Conservation (phyloP, 2,329 filamentous ascomycete genomes). For the Trichoderma guizhouense region DNA sequence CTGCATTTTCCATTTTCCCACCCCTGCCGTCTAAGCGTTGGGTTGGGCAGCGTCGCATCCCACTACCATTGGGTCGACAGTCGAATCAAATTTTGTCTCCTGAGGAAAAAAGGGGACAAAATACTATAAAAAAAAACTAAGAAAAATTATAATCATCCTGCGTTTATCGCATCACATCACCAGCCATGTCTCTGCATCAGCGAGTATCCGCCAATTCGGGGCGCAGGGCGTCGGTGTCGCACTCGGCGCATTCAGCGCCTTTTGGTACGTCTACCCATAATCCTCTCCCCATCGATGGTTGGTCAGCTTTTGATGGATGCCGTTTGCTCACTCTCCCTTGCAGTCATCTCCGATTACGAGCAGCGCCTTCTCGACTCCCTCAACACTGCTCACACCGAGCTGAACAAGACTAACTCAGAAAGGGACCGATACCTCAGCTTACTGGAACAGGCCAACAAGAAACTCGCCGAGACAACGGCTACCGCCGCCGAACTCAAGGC, state of each 20-base stretch:
- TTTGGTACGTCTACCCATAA: slow-evolving; percentile 16
- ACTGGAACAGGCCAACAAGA: slow-evolving; percentile 30
- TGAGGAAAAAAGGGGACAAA: neutral
- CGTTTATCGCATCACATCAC: slow-evolving; percentile 3
- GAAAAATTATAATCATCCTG: neutral
- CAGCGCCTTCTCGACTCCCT: slow-evolving; percentile 23
- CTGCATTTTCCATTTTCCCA: slow-evolving; percentile 1
- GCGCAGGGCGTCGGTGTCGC: slow-evolving; percentile 25
- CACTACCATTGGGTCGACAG: slow-evolving; percentile 15
- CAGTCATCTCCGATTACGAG: slow-evolving; percentile 15
- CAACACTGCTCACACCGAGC: slow-evolving; percentile 25
- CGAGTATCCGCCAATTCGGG: slow-evolving; percentile 22
- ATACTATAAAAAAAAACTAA: neutral
- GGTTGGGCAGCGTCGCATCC: slow-evolving; percentile 18
- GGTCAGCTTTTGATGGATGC: neutral
- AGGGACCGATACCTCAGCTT: slow-evolving; percentile 27
- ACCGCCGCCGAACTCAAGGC: slow-evolving; percentile 22
- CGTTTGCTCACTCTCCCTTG: slow-evolving; percentile 8
- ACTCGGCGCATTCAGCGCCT: slow-evolving; percentile 10
- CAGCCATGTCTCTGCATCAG: slow-evolving; percentile 20
- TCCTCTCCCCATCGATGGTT: slow-evolving; percentile 18
- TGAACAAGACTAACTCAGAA: slow-evolving; percentile 26
- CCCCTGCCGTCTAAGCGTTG: slow-evolving; percentile 4
- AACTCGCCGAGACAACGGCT: slow-evolving; percentile 28
- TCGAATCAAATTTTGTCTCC: slow-evolving; percentile 8